phyloP scores from a whole-genome alignment of 352 stramenopile genomes.

The Phytopythium aichiense region DNA sequence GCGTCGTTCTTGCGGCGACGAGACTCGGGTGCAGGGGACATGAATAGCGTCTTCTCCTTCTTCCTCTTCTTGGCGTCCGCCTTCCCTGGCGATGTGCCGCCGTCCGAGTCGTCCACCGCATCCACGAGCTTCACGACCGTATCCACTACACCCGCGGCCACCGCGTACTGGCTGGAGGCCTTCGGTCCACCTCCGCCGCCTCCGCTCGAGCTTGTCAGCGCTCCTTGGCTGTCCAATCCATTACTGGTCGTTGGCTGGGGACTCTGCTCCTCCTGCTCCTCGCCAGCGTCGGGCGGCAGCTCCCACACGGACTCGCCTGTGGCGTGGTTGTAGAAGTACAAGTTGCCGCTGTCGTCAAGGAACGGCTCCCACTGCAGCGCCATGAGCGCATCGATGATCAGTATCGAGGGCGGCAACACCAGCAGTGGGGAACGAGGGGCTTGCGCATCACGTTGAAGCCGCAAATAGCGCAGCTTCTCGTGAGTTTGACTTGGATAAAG shows the following conservation, averaged over 20 bases:
- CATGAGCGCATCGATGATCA: background rate
- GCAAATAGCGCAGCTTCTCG: background rate
- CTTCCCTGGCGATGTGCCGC: background rate
- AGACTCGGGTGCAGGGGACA: slow-evolving; percentile 45
- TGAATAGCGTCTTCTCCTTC: slow-evolving; percentile 31
- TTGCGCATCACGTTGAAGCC: background rate
- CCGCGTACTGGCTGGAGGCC: slow-evolving; percentile 25
- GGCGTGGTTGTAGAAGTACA: slow-evolving; percentile 74
- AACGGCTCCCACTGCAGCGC: slow-evolving; percentile 53
- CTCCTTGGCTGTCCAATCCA: slow-evolving; percentile 2
- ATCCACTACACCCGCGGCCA: slow-evolving; percentile 50
- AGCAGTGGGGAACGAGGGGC: background rate
- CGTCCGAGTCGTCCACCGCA: slow-evolving; percentile 13
- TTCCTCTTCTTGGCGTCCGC: slow-evolving; percentile 17
- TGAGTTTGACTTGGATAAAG: background rate
- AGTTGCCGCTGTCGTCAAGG: slow-evolving; percentile 55
- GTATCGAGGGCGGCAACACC: too few species aligned
- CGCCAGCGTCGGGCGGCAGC: slow-evolving; percentile 35
- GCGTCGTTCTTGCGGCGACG: slow-evolving; percentile 40
- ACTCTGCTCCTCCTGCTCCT: slow-evolving; percentile 10
- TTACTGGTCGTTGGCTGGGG: background rate
- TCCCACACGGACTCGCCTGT: slow-evolving; percentile 72
- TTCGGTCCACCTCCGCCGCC: background rate
- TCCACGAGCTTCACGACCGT: slow-evolving; percentile 35
- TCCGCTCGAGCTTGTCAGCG: background rate